A percentile compares a stretch with the other conserved stretches of the same genome.
These are phyloP conservation scores for Cryptococcus jaspeensis DNA, from an alignment of 1,284 basidiomycete species.

Conservation along the genomic window DNA sequence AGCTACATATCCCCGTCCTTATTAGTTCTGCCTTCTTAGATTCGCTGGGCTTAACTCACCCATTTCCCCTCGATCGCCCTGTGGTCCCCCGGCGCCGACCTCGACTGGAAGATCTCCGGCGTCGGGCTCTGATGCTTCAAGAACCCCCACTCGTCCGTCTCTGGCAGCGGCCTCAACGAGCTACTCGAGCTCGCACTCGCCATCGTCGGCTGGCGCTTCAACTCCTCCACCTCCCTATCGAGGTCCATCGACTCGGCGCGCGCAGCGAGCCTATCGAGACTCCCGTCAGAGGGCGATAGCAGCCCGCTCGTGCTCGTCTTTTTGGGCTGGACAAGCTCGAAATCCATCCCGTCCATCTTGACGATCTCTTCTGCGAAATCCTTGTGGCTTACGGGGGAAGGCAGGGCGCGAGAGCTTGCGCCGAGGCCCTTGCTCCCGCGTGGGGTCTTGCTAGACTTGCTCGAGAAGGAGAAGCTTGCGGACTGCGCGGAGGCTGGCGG, in stretches of 20 bases:
- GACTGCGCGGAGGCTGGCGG: conserved; percentile 24
- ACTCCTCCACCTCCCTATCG: background rate
- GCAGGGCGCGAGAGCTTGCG: conserved; percentile 6
- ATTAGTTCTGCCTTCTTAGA: background rate
- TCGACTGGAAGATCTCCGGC: conserved; percentile 41
- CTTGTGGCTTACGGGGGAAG: conserved; percentile 40
- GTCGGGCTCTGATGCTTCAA: conserved; percentile 34
- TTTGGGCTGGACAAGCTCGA: conserved; percentile 47
- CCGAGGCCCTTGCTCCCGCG: conserved; percentile 7
- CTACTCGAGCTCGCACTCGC: background rate
- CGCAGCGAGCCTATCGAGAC: conserved; percentile 1
- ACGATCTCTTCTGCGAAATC: conserved; percentile 46
- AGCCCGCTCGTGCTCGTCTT: conserved; percentile 13
- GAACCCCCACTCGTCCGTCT: conserved; percentile 51
- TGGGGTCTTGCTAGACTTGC: conserved; percentile 19
- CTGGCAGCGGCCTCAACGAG: conserved; percentile 20
- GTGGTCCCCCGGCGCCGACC: conserved; percentile 32
- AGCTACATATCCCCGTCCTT: conserved; percentile 52
- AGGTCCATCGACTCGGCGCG: background rate
- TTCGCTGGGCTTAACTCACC: conserved; percentile 20
- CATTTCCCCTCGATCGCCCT: conserved; percentile 47
- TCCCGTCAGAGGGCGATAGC: conserved; percentile 4
- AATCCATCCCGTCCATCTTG: conserved; percentile 48
- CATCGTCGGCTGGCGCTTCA: conserved; percentile 9
- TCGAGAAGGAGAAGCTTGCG: conserved; percentile 27